phyloP scores from a whole-genome alignment of 1,139 yeast species.

The Pichia sp. region DNA sequence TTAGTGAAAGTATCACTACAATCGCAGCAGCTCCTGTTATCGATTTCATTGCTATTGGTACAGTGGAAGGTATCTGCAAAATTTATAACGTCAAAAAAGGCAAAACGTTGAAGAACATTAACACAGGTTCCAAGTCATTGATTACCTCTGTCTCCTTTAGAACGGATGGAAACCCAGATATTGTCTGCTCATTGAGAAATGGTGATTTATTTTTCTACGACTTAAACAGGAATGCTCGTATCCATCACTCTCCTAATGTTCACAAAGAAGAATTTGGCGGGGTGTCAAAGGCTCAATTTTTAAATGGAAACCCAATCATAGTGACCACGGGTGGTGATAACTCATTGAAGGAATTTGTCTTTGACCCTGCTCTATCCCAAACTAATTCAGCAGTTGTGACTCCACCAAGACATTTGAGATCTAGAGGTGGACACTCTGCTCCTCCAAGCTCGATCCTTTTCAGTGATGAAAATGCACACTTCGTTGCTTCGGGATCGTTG shows the following conservation, averaged over 20 bases:
- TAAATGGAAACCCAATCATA: constrained; percentile 88
- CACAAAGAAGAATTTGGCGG: constrained; percentile 79
- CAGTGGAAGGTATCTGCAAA: constrained; percentile 60
- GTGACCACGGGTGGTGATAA: constrained; percentile 95
- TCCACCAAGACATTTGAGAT: constrained; percentile 88
- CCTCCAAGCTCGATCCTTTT: constrained; percentile 80
- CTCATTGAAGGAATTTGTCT: constrained; percentile 81
- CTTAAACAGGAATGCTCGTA: constrained; percentile 62
- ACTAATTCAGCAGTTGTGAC: constrained; percentile 61
- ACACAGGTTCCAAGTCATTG: constrained; percentile 49
- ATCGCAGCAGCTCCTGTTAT: constrained; percentile 85
- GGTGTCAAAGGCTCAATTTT: constrained; percentile 66
- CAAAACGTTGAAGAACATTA: constrained; percentile 51
- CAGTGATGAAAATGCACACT: constrained; percentile 77
- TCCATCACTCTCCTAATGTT: constrained; percentile 69
- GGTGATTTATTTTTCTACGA: constrained; percentile 90
- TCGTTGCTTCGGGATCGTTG: constrained; percentile 78
- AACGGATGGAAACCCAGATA: constrained; percentile 83
- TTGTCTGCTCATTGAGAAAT: constrained; percentile 71
- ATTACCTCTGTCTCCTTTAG: constrained; percentile 79
- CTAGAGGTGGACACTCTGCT: constrained; percentile 94
- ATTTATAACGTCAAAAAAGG: constrained; percentile 71
- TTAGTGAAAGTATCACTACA: constrained; percentile 51
- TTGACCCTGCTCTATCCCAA: constrained; percentile 81
- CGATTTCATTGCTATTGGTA: constrained; percentile 78